Base-by-base conservation (phyloP, 768 basidiomycete species). In the Termitomyces sp. region DNA sequence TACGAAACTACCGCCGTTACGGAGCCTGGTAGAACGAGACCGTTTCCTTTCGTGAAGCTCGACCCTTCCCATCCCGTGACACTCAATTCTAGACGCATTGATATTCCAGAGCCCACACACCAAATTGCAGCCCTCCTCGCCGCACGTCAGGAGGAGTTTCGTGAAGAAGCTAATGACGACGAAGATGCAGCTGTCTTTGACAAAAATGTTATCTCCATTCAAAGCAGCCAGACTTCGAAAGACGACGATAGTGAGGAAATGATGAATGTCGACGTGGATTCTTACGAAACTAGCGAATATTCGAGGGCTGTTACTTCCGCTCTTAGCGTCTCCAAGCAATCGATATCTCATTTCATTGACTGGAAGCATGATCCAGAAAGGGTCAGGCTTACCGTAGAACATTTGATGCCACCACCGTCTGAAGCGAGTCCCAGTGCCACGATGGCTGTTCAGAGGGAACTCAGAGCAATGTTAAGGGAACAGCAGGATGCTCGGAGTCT, bases 381-480 rank as follows among this genome's bases (percentile, higher is more conserved):
- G 76, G 83, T 86, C 10, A 67, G 65, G 14, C 64, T 67, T 25
- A 76, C 76, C 34, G 68, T 83, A 25, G 74, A 76, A 42, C 74
- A 81, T 49, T 65, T 87, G 2, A 75, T 89, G 70, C 85, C 86
- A 17, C 86, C 89, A 0, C 90, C 88, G 1, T 70, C 72, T 11
- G 81, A 86, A 48, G 82, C 88, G 1, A 79, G 79, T 6, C 72
- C 79, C 0, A 75, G 75, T 45, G 85, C 88, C 0, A 80, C 83
- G 6, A 78, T 81, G 70, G 80, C 87, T 1, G 75, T 91, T 7
- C 82, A 83, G 65, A 76, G 80, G 56, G 90, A 92, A 72, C 74
- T 89, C 49, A 83, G 78, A 61, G 68, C 78, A 17, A 85, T 88
- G 79, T 69, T 90, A 55, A 83, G 76, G 61, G 85, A 86, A 65